Evolutionary conservation across 2,329 filamentous ascomycete species (phyloP).

Genomic region (Epichloe gansuensis): DNA sequence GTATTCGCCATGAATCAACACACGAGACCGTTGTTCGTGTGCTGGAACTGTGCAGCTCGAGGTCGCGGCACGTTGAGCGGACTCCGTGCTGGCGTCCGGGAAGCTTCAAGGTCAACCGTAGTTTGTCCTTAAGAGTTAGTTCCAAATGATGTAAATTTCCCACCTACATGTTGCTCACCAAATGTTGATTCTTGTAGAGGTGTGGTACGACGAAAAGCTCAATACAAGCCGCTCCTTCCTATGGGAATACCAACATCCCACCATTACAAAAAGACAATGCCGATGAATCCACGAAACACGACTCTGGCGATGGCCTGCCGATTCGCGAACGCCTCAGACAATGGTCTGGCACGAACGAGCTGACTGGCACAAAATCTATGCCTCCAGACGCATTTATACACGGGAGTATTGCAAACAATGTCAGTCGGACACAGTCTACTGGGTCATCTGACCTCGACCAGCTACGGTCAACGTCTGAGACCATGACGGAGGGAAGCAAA

Average conservation of each 20-base stretch:
- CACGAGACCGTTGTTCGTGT: slow-evolving; percentile 19
- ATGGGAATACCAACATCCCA: neutral
- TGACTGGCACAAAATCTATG: slow-evolving; percentile 10
- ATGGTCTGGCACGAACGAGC: slow-evolving; percentile 29
- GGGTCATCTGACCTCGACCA: slow-evolving; percentile 20
- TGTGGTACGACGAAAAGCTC: slow-evolving; percentile 8
- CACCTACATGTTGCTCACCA: slow-evolving; percentile 1
- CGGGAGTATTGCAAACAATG: slow-evolving; percentile 17
- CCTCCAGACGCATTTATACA: slow-evolving; percentile 16
- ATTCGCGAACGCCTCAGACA: slow-evolving; percentile 30
- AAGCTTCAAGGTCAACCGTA: neutral
- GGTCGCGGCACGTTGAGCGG: neutral
- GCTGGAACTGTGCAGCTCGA: slow-evolving; percentile 20
- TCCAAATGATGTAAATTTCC: slow-evolving; percentile 1
- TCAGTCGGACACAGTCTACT: slow-evolving; percentile 22
- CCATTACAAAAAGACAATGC: neutral
- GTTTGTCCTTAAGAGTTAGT: neutral
- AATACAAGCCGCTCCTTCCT: neutral
- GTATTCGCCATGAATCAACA: slow-evolving; percentile 18
- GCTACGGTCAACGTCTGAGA: slow-evolving; percentile 12
- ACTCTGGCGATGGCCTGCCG: slow-evolving; percentile 5
- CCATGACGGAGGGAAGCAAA: slow-evolving; percentile 15
- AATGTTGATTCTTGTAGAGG: slow-evolving; percentile 3
- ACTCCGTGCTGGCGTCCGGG: neutral
- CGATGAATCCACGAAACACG: neutral